Conservation (phyloP, 164 flowering plant genomes). For the Santalum album region DNA sequence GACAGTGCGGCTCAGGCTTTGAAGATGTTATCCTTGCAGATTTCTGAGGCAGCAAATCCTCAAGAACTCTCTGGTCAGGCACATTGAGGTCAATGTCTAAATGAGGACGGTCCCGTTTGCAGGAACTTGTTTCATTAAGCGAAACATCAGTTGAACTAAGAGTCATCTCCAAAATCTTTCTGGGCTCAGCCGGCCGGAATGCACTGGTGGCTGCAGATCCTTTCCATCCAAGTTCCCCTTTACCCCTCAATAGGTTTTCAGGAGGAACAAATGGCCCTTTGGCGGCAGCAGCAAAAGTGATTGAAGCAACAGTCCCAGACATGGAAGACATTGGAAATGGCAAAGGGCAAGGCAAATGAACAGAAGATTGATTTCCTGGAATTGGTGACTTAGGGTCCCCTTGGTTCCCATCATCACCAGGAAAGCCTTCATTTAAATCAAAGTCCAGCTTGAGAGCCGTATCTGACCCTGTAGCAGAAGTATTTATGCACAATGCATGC, state of each 20-base stretch:
- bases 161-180: neutral
- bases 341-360: conserved; percentile 1
- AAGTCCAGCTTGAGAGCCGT: neutral
- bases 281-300: neutral
- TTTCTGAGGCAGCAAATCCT: neutral
- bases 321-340: neutral
- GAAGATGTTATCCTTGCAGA: neutral
- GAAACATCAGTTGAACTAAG: neutral
- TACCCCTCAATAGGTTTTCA: neutral
- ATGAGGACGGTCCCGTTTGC: neutral
- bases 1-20: neutral
- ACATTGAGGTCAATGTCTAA: neutral
- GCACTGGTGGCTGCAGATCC: conserved; percentile 6
- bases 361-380: neutral
- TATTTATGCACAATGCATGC: neutral
- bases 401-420: neutral
- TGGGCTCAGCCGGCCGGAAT: conserved; percentile 4
- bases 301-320: neutral
- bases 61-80: neutral
- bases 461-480: neutral
- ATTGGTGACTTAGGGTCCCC: neutral
- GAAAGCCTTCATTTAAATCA: conserved; percentile 1
- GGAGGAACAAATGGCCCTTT: conserved; percentile 3
- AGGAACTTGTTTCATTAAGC: neutral
- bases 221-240: conserved; percentile 3